These are phyloP conservation scores for Leccinum sublutescens DNA, from an alignment of 768 basidiomycete genomes.

Conservation along the genomic window DNA sequence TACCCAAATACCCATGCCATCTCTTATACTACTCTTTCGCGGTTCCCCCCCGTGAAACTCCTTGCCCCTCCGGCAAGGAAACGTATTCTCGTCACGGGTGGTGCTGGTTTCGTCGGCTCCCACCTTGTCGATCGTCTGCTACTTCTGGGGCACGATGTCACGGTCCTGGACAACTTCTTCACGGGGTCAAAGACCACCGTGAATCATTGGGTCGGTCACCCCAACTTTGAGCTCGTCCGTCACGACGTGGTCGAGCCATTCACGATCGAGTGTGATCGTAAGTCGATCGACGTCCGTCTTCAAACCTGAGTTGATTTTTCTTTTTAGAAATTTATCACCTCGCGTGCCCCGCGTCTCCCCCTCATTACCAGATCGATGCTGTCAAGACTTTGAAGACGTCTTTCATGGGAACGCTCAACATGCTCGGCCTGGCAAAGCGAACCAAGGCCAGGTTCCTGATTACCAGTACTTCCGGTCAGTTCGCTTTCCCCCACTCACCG, in stretches of 20 bases:
- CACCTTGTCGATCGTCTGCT: constrained; percentile 97
- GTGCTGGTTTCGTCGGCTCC: constrained; percentile 98
- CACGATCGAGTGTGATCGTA: constrained; percentile 98
- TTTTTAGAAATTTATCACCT: constrained; percentile 91
- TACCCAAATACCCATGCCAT: constrained; percentile 77
- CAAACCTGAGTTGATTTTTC: background rate
- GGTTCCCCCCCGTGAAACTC: constrained; percentile 91
- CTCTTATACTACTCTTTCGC: constrained; percentile 88
- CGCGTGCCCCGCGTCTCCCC: constrained; percentile 95
- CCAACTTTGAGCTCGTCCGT: constrained; percentile 97
- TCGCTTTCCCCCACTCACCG: background rate
- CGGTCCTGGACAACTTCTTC: constrained; percentile 98
- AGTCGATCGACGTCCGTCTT: constrained; percentile 23
- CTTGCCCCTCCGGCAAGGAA: constrained; percentile 77
- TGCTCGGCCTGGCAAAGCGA: constrained; percentile 97
- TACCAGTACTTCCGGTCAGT: constrained; percentile 85
- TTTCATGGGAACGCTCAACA: constrained; percentile 97
- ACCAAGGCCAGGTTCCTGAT: constrained; percentile 97
- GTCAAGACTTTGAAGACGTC: constrained; percentile 99
- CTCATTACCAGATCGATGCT: constrained; percentile 97
- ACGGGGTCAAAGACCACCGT: constrained; percentile 98
- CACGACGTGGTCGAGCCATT: constrained; percentile 98
- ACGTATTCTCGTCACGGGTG: constrained; percentile 92
- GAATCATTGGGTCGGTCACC: constrained; percentile 94
- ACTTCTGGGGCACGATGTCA: constrained; percentile 97